Conservation (phyloP, 2,329 filamentous ascomycete genomes). For the Verticillium nonalfalfae region DNA sequence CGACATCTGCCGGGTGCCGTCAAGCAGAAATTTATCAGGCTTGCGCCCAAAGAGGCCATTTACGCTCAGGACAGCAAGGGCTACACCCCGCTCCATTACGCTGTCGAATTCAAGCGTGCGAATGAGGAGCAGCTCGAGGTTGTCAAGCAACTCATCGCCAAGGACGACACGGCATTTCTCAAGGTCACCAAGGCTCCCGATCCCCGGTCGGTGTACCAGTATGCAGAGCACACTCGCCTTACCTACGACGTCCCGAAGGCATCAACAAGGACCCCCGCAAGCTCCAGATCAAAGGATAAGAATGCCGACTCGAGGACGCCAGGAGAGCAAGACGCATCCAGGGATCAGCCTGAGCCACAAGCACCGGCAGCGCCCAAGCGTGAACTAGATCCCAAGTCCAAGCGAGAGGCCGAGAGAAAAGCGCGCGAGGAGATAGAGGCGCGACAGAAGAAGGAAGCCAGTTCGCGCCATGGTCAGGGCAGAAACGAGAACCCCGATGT, state of each 20-base stretch:
- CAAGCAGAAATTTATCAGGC: neutral
- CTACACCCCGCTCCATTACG: constrained; percentile 15
- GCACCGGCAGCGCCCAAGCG: neutral
- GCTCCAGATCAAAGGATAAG: neutral
- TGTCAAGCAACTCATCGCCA: constrained; percentile 10
- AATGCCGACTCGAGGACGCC: neutral
- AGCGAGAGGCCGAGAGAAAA: neutral
- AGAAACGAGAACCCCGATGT: neutral
- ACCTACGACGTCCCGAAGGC: neutral
- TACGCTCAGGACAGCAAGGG: constrained; percentile 1
- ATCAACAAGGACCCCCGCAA: neutral
- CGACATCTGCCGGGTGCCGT: neutral
- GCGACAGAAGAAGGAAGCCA: neutral
- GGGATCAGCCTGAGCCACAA: neutral
- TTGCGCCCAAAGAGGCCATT: neutral
- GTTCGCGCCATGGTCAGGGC: neutral
- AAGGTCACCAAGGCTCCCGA: constrained; percentile 5
- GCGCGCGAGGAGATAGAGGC: neutral
- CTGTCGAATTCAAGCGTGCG: constrained; percentile 15
- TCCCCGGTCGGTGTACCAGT: neutral
- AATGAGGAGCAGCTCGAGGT: constrained; percentile 12
- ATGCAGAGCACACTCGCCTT: neutral
- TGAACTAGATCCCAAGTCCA: neutral
- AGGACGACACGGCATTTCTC: constrained; percentile 9
- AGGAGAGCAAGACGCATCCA: neutral